These are phyloP conservation scores for Aspergillus ustus DNA, from an alignment of 2,329 filamentous ascomycete genomes.

Conservation along the genomic window DNA sequence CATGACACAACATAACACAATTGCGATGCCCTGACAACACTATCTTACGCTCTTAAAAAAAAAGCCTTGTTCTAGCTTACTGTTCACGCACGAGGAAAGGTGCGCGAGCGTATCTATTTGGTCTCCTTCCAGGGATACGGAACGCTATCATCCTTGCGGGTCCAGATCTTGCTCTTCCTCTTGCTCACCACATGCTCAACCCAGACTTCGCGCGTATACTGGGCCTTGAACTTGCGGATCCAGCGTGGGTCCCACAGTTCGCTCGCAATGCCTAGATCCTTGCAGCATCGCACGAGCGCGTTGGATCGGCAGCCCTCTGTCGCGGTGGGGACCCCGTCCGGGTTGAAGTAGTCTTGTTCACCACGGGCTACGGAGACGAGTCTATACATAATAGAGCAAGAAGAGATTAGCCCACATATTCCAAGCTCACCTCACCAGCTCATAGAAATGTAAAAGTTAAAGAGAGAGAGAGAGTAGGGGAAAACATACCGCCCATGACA, in stretches of 20 bases:
- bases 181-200: conserved; percentile 86
- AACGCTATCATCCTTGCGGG: conserved; percentile 79
- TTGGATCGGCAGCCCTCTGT: conserved; percentile 98
- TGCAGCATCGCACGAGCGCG: conserved; percentile 96
- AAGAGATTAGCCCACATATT: conserved; percentile 8
- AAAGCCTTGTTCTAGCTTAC: neutral
- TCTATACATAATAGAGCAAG: conserved; percentile 58
- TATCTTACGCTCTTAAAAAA: neutral
- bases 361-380: conserved; percentile 91
- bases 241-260: conserved; percentile 97
- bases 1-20: neutral
- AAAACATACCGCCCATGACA: conserved; percentile 75
- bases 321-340: conserved; percentile 88
- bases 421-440: neutral
- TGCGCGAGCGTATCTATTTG: conserved; percentile 23
- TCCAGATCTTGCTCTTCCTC: conserved; percentile 86
- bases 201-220: conserved; percentile 78
- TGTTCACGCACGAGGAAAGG: no score
- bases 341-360: conserved; percentile 90
- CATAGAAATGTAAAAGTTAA: neutral
- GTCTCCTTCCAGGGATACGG: conserved; percentile 65
- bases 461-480: neutral
- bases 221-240: conserved; percentile 79
- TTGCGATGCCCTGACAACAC: neutral
- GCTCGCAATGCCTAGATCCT: conserved; percentile 91